Base-by-base conservation (phyloP, 2,329 filamentous ascomycete genomes). In the Aspergillus sp. region DNA sequence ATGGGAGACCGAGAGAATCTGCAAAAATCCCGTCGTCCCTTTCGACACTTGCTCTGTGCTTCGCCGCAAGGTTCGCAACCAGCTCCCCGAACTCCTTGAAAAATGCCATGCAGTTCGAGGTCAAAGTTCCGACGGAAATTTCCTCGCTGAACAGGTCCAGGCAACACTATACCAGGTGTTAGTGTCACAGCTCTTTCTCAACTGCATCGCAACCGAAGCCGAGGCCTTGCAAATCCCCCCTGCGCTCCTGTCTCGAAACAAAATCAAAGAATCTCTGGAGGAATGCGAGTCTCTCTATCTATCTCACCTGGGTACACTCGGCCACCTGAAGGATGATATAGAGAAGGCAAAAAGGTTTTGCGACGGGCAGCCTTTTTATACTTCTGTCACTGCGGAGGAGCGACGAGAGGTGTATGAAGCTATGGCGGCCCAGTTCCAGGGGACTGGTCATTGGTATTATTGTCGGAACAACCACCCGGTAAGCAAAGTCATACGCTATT, bases 381-480 rank as follows among this genome's bases (percentile, higher is more conserved):
- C 33, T 37, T 46, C 44, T 13, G 54, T 57, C 15, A 57, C 49
- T 4, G 34, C 20, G 3, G 44, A 59, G 39, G 53, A 54, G 49
- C 51, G 44, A 37, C 44, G 51, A 8, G 49, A 56, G 34, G 54
- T 58, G n/a, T 58, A 58, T 7, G 19, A 42, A 27, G 58, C 57
- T 15, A 61, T 63, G 53, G 54, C 46, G 8, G 11, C 24, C 17
- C 58, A 60, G 9, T 60, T 59, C 34, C 11, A 27, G 13, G 51
- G 54, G 3, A 54, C 57, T 9, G 60, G 59, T 12, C 60, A 62
- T 22, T 54, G 60, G 60, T 57, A 61, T 27, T 54, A 62, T 37
- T 58, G 61, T 39, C 20, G 19, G 22, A 61, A 59, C 11, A 46
- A 47, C 12, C 59, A 61, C 45, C 59, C 56, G 6, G 59, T 61